Percentiles rank a stretch among this genome's conserved stretches.
Evolutionary conservation across 495 filamentous ascomycete genomes (phyloP).

Genomic region (Lasiosphaeris hirsuta): DNA sequence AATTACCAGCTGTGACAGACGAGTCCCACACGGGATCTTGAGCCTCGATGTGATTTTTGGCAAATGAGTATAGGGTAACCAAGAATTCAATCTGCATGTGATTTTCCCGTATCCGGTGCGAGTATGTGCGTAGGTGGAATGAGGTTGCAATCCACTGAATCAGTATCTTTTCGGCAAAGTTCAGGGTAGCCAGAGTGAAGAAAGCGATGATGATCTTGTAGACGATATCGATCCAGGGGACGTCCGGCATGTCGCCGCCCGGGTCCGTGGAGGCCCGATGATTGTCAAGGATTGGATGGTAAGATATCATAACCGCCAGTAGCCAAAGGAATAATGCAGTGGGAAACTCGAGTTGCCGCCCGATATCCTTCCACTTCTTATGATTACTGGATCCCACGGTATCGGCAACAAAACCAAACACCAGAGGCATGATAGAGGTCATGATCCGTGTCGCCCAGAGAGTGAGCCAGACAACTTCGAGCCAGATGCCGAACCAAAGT

Average conservation of each 20-base stretch:
- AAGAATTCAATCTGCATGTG: constrained; percentile 57
- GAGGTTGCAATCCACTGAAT: constrained; percentile 92
- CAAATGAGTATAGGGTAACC: constrained; percentile 73
- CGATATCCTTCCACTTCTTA: constrained; percentile 93
- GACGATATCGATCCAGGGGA: constrained; percentile 69
- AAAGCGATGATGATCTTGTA: constrained; percentile 85
- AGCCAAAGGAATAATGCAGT: constrained; percentile 90
- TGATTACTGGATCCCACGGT: constrained; percentile 76
- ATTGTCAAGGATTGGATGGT: constrained; percentile 67
- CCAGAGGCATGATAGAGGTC: constrained; percentile 67
- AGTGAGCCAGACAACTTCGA: constrained; percentile 89
- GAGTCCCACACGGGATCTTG: constrained; percentile 61
- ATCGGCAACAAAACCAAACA: constrained; percentile 64
- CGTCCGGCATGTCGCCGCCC: constrained; percentile 48
- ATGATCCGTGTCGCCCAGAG: constrained; percentile 81
- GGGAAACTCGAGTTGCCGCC: constrained; percentile 79
- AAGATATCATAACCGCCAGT: constrained; percentile 73
- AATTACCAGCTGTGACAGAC: constrained; percentile 22
- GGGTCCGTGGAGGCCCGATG: constrained; percentile 54
- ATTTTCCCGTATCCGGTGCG: constrained; percentile 87
- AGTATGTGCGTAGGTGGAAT: constrained; percentile 89
- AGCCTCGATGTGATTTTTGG: constrained; percentile 66
- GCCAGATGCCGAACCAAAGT: constrained; percentile 92
- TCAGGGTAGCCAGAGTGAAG: constrained; percentile 76
- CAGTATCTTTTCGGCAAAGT: constrained; percentile 88